Evolutionary conservation across 2,329 filamentous ascomycete species (phyloP), one percentile per base, ranked within the genome.

Genomic region (Aspergillus ustus): DNA sequence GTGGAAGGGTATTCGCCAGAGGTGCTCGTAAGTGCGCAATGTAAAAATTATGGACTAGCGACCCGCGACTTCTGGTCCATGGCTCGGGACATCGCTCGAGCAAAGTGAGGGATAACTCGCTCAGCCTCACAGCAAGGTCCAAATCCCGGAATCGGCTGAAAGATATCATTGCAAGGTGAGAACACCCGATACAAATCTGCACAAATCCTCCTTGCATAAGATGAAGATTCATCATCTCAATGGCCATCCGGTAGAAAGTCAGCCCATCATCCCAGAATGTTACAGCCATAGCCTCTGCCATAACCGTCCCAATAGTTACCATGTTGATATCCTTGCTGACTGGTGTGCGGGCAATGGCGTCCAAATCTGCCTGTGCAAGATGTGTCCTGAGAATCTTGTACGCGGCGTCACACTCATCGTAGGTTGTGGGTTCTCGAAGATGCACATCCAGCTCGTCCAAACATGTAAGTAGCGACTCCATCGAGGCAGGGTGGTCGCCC

Each of bases 401-500:
- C 57, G 89, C 87, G 19, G 80, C 78, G 71, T 97, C 93, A 70
- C 92, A 96, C 67, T 90, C 86, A 67, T 93, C 88, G 73, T 88
- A 93, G 0, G 85, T 89, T 2, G 89, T 89, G 2, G 87, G 80
- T 1, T 88, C 82, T 37, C 89, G 85, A 13, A 95, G 80, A 1
- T 84, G 76, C 17, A 93, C 83, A 3, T 87, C 90, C 13, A 97
- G 82, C 13, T 89, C 89, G 29, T 78, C 80, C 17, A 97, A 79
- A 64, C 91, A 93, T 50, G 88, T 84, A 69, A 89, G 89, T 25
- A 97, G 80, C 1, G 87, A 86, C 34, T 84, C 78, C 67, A 96
- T 87, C 0, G 93, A 91, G 4, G 84, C 84, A 22, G 83, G 78
- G 29, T 88, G 87, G 66, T 96, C 87, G 1, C 93, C 92, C 58